Base-by-base conservation (phyloP, 2,329 filamentous ascomycete species). In the Penicillium concentricum region DNA sequence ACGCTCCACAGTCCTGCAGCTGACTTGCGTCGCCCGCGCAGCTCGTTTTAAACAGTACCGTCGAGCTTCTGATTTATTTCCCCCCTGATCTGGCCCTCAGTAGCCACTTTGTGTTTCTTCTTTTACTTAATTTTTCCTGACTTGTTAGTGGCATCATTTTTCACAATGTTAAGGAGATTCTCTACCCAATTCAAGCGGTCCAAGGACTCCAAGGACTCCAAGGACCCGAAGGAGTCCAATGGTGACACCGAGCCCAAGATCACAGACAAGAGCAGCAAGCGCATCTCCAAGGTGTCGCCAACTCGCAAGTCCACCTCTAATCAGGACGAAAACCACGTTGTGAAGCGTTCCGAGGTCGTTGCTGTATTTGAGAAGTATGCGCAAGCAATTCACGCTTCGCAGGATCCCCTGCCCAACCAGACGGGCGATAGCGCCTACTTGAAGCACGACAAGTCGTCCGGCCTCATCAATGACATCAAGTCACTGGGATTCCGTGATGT, bases 341-440 rank as follows among this genome's bases (percentile, higher is more conserved):
- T 73, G 47, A 76, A 74, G 54, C 71, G 73, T n/a, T 68, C 69
- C 30, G 74, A 78, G 59, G 71, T 78, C 9, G 69, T 73, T 24
- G 67, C 68, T 8, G 69, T 72, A 16, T 81, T 81, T 54, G 71
- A 75, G 35, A 72, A 75, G 59, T 79, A 76, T 68, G 76, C 76
- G 20, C 75, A 78, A 61, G 67, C 80, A 12, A 76, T 82, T 50
- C 77, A 80, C 52, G 81, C 84, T 5, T 84, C 85, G 1, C 79
- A 78, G 56, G 76, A 84, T n/a, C 87, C 88, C 10, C 73, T 88
- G 32, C 87, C 88, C 0, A 84, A 78, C 2, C 80, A 88, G 64
- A 81, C 79, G 52, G 86, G 86, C 26, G 82, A 87, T 67, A 86
- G 86, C n/a, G 81, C 82, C 2, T 88, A 86, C 55, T 74, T 80